phyloP scores from a whole-genome alignment of 495 filamentous ascomycete species.

The Parachaetomium inaequale region DNA sequence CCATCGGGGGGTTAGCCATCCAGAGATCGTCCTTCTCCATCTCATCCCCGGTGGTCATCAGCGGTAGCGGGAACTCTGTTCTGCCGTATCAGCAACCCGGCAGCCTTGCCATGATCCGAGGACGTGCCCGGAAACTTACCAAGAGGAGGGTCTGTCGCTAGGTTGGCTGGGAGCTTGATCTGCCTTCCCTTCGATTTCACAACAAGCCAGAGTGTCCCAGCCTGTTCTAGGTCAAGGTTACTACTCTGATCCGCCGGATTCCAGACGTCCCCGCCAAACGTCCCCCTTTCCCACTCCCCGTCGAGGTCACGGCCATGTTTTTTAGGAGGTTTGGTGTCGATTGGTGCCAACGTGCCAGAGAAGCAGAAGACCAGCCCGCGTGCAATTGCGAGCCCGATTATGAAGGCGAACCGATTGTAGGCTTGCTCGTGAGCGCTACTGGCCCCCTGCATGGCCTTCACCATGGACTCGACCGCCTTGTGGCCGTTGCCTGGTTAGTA shows the following conservation, averaged over 20 bases:
- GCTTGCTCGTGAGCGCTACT: not conserved
- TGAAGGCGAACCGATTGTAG: not conserved
- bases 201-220: not conserved
- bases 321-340: not conserved
- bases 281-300: not conserved
- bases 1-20: not conserved
- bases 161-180: not conserved
- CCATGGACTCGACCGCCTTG: not conserved
- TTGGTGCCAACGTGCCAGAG: not conserved
- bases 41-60: not conserved
- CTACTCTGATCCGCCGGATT: not conserved
- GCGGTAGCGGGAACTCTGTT: not conserved
- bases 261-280: not conserved
- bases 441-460: not conserved
- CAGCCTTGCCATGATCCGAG: not conserved
- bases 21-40: not conserved
- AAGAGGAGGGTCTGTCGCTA: not conserved
- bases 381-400: not conserved
- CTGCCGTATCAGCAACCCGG: not conserved
- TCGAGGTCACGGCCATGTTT: not conserved
- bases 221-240: not conserved
- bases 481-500: not conserved
- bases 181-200: not conserved
- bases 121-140: not conserved
- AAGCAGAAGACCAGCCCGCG: not conserved